Evolutionary conservation across 441 rosid species (phyloP).

Genomic region (Hura crepitans): DNA sequence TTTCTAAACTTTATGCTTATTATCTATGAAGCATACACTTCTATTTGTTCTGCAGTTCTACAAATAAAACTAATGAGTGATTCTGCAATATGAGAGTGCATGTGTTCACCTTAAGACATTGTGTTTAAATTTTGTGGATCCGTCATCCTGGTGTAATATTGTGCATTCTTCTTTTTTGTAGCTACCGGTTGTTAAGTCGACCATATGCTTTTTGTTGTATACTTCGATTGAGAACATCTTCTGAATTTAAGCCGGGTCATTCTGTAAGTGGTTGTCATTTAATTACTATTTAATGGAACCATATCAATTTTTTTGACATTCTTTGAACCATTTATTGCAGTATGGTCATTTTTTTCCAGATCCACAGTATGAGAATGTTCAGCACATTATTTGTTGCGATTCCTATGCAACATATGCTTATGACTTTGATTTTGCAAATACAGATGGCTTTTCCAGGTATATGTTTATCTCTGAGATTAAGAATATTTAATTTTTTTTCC

Average conservation of each 20-base stretch:
- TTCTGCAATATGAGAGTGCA: neutral
- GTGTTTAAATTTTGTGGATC: neutral
- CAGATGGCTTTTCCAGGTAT: constrained; percentile 84
- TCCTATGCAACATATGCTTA: constrained; percentile 93
- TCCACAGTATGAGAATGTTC: constrained; percentile 97
- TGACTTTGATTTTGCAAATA: constrained; percentile 82
- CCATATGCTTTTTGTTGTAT: constrained; percentile 93
- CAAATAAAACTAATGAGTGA: neutral
- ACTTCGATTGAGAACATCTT: constrained; percentile 85
- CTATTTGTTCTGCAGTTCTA: neutral
- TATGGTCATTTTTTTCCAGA: constrained; percentile 98
- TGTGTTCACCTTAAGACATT: neutral
- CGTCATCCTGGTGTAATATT: neutral
- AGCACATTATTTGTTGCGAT: constrained; percentile 95
- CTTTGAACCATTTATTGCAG: constrained; percentile 44
- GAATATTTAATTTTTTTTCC: neutral
- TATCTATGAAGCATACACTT: neutral
- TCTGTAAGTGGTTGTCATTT: constrained; percentile 51
- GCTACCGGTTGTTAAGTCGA: constrained; percentile 88
- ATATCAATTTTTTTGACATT: constrained; percentile 4
- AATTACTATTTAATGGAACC: neutral
- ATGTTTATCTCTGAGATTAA: neutral
- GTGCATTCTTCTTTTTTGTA: constrained; percentile 29
- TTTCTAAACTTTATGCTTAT: neutral
- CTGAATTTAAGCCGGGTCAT: constrained; percentile 85